phyloP scores from a whole-genome alignment of 2,329 filamentous ascomycete species.

The Arthrobotrys pseudoclavata region DNA sequence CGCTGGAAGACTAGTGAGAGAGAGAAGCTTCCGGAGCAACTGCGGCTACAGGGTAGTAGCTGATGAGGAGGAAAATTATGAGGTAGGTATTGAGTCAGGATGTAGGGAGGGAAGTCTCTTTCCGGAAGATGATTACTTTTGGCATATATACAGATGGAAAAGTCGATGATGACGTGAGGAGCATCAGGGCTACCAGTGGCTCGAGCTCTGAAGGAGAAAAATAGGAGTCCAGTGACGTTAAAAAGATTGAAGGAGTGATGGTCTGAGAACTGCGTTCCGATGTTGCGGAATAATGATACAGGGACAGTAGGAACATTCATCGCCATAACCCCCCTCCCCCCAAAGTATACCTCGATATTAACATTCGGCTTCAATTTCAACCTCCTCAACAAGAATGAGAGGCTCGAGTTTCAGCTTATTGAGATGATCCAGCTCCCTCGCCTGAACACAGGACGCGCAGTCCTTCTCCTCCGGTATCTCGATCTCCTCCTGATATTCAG shows the following conservation, averaged over 20 bases:
- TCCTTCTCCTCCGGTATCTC: constrained; percentile 28
- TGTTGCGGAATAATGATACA: too few species aligned
- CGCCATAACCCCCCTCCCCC: background rate
- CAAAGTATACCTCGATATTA: background rate
- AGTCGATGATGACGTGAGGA: background rate
- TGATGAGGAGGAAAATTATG: background rate
- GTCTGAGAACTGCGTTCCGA: background rate
- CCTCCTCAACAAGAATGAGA: constrained; percentile 11
- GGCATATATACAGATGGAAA: background rate
- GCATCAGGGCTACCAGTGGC: background rate
- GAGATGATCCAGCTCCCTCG: background rate
- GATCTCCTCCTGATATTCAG: constrained; percentile 23
- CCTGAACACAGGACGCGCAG: constrained; percentile 13
- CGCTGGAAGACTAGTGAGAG: background rate
- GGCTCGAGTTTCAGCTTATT: constrained; percentile 1
- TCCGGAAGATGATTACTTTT: background rate
- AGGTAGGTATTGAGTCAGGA: background rate
- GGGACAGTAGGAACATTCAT: too few species aligned
- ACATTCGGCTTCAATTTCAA: constrained; percentile 4
- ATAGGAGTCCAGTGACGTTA: background rate
- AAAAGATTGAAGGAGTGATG: background rate
- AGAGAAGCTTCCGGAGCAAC: background rate
- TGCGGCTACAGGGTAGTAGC: background rate
- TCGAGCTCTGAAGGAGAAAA: background rate
- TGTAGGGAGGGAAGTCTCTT: background rate